Evolutionary conservation across 78 protist species (phyloP), one percentile per base, ranked within the genome.

Genomic region (Dictyostelium firmibasis): DNA sequence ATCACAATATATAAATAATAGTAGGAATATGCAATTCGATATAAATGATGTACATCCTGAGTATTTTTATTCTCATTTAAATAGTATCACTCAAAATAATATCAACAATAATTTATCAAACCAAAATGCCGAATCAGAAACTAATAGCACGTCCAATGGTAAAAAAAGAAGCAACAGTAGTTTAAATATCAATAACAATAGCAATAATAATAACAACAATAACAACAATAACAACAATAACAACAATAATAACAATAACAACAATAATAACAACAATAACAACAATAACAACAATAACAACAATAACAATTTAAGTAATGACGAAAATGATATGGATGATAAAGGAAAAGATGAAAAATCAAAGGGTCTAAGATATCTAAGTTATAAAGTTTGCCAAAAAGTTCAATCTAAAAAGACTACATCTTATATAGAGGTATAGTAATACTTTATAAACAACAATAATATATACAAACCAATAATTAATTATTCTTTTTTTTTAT

Each of bases 381-480:
- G 88, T 25, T 33, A 76, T 50, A 78, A 70, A 44, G 94, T 89
- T 38, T 89, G 94, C 43, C 94, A 89, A 53, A 89, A 89, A 25
- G 94, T 89, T 62, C 87, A 89, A 81, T 23, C 75, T 33, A 89
- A 89, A 79, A 53, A 50, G 44, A 79, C 70, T 7, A 88, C 93
- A 7, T 41, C 81, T 60, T 88, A 88, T 36, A 20, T 25, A 1
- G 93, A 88, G 47, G 87, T 83, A 83, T 60, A n/a, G 60, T 57
- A 25, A 23, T 25, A n/a, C n/a, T 23, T 2, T 4, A 78, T 53
- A 4, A 4, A 53, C 3, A 18, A 3, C 44, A 78, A 50, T 23
- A 23, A 50, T 38, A 38, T 29, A 50, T 1, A 4, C 4, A 38
- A 4, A 38, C 4, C 43, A 38, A 38, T 4, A 18, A 33, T 36